Percentiles rank a stretch among this genome's conserved stretches.
Conservation (phyloP, 257 asterid genomes). For the Capsicum baccatum region DNA sequence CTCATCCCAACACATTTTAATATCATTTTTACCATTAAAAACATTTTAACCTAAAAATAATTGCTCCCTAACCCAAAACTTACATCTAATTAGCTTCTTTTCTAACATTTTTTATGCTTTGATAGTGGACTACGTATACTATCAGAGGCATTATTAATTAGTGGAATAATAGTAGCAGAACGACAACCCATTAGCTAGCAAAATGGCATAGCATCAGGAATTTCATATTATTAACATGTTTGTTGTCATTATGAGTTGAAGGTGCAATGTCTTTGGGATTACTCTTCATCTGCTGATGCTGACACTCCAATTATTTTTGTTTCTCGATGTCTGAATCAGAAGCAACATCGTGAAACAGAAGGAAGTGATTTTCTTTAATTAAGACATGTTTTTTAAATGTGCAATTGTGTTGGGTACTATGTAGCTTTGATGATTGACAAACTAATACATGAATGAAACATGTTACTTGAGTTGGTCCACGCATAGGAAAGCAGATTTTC, state of each 20-base stretch:
- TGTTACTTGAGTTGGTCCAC: too few relatives aligned
- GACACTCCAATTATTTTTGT: background rate
- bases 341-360: background rate
- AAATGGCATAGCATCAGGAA: background rate
- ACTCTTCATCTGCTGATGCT: background rate
- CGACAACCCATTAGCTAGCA: background rate
- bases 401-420: background rate
- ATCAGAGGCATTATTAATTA: too few relatives aligned
- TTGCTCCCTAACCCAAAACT: too few relatives aligned
- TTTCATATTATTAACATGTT: background rate
- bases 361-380: background rate
- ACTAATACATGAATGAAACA: too few relatives aligned
- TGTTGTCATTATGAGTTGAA: slow-evolving; percentile 2
- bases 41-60: too few relatives aligned
- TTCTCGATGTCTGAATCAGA: background rate
- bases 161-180: too few relatives aligned
- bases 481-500: too few relatives aligned
- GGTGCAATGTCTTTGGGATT: slow-evolving; percentile 7
- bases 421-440: too few relatives aligned
- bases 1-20: background rate
- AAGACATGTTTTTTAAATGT: background rate
- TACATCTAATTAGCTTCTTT: too few relatives aligned
- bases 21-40: too few relatives aligned
- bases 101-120: too few relatives aligned
- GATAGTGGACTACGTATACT: too few relatives aligned